Evolutionary conservation across 2,329 filamentous ascomycete genomes (phyloP).

Genomic region (Aspergillus glaucus): DNA sequence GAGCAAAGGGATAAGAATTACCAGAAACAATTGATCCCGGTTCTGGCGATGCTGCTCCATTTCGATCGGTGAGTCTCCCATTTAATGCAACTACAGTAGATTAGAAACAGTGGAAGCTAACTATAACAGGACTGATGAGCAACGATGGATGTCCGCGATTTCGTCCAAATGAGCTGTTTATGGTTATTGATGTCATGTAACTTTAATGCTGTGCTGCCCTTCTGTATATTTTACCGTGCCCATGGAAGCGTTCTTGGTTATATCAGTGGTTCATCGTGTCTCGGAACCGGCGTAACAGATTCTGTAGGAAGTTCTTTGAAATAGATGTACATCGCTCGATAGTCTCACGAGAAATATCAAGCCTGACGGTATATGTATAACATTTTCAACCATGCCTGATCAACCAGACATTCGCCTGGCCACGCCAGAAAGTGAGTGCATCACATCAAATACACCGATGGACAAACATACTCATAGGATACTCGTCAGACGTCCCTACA

Average conservation of each 20-base stretch:
- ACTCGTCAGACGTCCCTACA: slow-evolving; percentile 61
- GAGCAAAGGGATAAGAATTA: slow-evolving; percentile 63
- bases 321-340: no score
- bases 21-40: slow-evolving; percentile 61
- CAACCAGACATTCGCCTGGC: slow-evolving; percentile 37
- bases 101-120: slow-evolving; percentile 4
- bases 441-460: neutral
- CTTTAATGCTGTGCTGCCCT: neutral
- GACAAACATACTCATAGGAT: neutral
- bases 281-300: no score
- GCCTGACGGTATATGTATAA: neutral
- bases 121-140: slow-evolving; percentile 60
- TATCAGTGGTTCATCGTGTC: no score
- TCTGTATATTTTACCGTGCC: no score
- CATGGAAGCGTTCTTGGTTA: no score
- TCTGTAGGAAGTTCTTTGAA: no score
- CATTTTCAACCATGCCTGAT: slow-evolving; percentile 21
- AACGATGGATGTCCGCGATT: slow-evolving; percentile 79
- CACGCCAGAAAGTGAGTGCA: slow-evolving; percentile 31
- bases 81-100: neutral
- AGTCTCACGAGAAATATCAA: no score
- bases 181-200: neutral
- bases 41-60: slow-evolving; percentile 59
- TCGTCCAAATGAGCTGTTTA: slow-evolving; percentile 40
- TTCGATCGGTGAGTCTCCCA: slow-evolving; percentile 52